A percentile compares a stretch with the other conserved stretches of the same genome.
Conservation (phyloP, 768 basidiomycete genomes). For the Suillus placidus region DNA sequence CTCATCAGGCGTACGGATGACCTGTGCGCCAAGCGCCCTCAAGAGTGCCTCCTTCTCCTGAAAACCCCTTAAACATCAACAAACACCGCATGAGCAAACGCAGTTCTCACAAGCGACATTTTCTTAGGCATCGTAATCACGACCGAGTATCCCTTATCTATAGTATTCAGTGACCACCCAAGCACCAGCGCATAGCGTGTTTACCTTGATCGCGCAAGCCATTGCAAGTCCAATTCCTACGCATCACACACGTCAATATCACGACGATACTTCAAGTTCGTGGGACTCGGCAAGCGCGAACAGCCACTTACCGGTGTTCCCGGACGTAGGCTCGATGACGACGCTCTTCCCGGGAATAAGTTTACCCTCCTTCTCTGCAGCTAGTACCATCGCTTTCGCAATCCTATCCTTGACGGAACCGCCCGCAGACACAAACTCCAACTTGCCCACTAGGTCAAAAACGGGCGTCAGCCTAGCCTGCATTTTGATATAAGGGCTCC, state of each 20-base stretch:
- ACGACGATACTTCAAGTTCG: neutral
- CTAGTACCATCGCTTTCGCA: constrained; percentile 93
- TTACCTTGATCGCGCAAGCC: constrained; percentile 92
- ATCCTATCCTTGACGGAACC: constrained; percentile 97
- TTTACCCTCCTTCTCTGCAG: constrained; percentile 87
- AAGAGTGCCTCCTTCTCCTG: constrained; percentile 93
- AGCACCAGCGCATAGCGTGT: constrained; percentile 11
- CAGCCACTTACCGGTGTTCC: constrained; percentile 79
- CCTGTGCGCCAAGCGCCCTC: constrained; percentile 90
- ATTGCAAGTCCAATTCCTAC: constrained; percentile 92
- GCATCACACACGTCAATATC: neutral
- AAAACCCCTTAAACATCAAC: neutral
- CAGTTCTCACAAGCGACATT: constrained; percentile 74
- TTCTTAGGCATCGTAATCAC: constrained; percentile 93
- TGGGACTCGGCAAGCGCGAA: neutral
- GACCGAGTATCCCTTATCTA: constrained; percentile 88
- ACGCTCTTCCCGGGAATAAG: constrained; percentile 87
- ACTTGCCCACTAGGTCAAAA: constrained; percentile 73
- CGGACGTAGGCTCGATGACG: constrained; percentile 94
- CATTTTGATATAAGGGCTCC: neutral
- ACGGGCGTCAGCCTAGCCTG: neutral
- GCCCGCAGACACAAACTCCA: constrained; percentile 88
- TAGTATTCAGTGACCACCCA: constrained; percentile 67
- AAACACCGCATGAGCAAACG: neutral
- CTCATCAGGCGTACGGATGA: constrained; percentile 90